These are phyloP conservation scores for Ceratocystis papillata DNA, from an alignment of 2,329 filamentous ascomycete genomes.

Conservation along the genomic window DNA sequence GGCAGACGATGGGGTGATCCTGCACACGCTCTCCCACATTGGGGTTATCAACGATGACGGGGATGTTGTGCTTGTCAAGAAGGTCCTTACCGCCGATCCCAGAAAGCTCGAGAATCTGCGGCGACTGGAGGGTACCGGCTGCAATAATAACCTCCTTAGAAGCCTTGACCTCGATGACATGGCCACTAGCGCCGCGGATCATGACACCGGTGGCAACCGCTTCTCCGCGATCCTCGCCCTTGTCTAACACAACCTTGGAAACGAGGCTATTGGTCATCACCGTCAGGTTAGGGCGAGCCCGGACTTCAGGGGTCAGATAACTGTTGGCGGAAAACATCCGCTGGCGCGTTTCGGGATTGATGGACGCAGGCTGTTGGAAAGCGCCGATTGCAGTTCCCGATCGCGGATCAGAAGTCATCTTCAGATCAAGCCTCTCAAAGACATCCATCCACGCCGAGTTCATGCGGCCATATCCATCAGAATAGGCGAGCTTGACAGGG, in stretches of 20 bases:
- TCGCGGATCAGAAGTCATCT: constrained; percentile 31
- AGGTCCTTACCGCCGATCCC: constrained; percentile 38
- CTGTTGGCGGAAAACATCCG: constrained; percentile 31
- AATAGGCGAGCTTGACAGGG: constrained; percentile 24
- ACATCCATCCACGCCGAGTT: constrained; percentile 34
- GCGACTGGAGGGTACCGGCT: constrained; percentile 42
- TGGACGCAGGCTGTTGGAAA: constrained; percentile 31
- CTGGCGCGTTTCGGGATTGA: constrained; percentile 30
- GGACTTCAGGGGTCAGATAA: constrained; percentile 32
- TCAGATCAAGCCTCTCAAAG: constrained; percentile 31
- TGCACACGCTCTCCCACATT: constrained; percentile 50
- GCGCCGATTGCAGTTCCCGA: constrained; percentile 30
- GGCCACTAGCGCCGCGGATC: constrained; percentile 16
- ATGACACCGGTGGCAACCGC: constrained; percentile 32
- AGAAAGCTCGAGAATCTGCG: constrained; percentile 42
- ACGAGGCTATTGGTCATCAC: constrained; percentile 32
- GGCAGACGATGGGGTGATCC: constrained; percentile 36
- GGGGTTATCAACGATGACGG: constrained; percentile 39
- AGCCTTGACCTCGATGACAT: constrained; percentile 28
- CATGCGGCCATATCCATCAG: constrained; percentile 27
- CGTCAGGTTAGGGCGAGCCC: constrained; percentile 27
- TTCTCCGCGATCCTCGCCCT: constrained; percentile 26
- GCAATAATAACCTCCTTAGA: constrained; percentile 41
- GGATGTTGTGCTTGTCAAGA: constrained; percentile 37
- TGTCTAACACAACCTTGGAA: constrained; percentile 30